Conservation (phyloP, 495 filamentous ascomycete species). For the Chaetomium tenue region DNA sequence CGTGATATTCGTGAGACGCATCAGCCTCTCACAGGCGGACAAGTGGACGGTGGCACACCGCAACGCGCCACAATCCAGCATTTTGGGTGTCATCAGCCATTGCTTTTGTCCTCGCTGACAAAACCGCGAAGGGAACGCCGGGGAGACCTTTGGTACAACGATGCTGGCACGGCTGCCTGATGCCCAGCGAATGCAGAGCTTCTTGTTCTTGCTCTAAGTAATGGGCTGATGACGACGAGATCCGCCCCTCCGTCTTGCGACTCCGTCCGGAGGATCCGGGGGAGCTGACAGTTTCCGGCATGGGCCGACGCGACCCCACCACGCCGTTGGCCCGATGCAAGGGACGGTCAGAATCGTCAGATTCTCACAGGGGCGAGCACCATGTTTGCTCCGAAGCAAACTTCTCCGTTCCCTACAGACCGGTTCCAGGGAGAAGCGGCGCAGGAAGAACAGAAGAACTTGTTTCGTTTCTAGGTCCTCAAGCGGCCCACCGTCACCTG, state of each 20-base stretch:
- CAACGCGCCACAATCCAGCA: constrained; percentile 27
- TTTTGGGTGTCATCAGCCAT: constrained; percentile 16
- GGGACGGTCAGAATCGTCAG: constrained; percentile 15
- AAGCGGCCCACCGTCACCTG: background rate
- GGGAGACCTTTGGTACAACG: too few relatives aligned
- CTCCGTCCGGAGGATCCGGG: constrained; percentile 9
- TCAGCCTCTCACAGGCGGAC: constrained; percentile 38
- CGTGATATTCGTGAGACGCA: background rate
- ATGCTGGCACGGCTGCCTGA: background rate
- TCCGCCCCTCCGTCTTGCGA: constrained; percentile 1
- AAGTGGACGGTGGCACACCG: constrained; percentile 33
- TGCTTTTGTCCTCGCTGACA: background rate
- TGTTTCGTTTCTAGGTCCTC: background rate
- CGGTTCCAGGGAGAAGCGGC: too few relatives aligned
- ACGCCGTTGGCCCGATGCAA: constrained; percentile 14
- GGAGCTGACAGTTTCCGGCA: constrained; percentile 17
- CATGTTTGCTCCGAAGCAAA: constrained; percentile 15
- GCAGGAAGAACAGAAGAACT: background rate
- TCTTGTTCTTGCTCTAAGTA: background rate
- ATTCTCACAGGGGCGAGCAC: constrained; percentile 18
- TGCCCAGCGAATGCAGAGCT: too few relatives aligned
- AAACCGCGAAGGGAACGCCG: background rate
- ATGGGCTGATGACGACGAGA: background rate
- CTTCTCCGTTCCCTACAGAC: constrained; percentile 6
- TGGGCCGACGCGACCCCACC: constrained; percentile 22